Base-by-base conservation (phyloP, 331 rosid species). In the Quercus tomentella region DNA sequence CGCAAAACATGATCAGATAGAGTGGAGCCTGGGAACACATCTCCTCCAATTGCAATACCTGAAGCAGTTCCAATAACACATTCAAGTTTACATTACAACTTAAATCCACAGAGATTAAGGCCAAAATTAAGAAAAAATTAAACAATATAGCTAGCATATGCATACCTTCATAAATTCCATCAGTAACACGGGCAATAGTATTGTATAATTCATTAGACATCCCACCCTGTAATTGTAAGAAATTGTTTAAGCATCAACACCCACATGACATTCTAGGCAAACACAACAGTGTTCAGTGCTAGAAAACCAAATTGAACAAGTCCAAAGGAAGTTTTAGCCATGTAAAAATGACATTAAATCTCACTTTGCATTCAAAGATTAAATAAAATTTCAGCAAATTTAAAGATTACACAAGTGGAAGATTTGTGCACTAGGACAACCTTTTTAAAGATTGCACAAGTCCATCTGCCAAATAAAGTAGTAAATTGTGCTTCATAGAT, bases 41-140 rank as follows among this genome's bases (percentile, higher is more conserved):
- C 99, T 75, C 99, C 99, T 87, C 99, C 99, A 86, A 96, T 96
- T 70, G 99, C 97, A 87, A 96, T 87, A 82, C 99, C 99, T 95
- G 43, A 49, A 62, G 31, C 65, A 58, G 76, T 76, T 73, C 84
- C 76, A 78, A 79, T 73, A 79, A 71, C 61, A 67, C n/a, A 73
- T 57, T 56, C 56, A 87, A 71, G 72, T 76, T 84, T 71, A 71
- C 70, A 51, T 68, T 72, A 56, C 26, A 73, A 71, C 61, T 61
- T 12, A 43, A 45, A 14, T 45, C 70, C 41, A 57, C 45, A 65
- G 18, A 21, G 17, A 58, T 57, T 41, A 76, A 17, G 75, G 79
- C 31, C 35, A 63, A 51, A 63, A 54, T 17, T 61, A 70, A 22
- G 26, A 61, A 30, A 17, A 77, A 86, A 68, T 25, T 66, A 62